A percentile compares a stretch with the other conserved stretches of the same genome.
phyloP scores from a whole-genome alignment of 306 rosid genomes.

The Pachyrhizus erosus region DNA sequence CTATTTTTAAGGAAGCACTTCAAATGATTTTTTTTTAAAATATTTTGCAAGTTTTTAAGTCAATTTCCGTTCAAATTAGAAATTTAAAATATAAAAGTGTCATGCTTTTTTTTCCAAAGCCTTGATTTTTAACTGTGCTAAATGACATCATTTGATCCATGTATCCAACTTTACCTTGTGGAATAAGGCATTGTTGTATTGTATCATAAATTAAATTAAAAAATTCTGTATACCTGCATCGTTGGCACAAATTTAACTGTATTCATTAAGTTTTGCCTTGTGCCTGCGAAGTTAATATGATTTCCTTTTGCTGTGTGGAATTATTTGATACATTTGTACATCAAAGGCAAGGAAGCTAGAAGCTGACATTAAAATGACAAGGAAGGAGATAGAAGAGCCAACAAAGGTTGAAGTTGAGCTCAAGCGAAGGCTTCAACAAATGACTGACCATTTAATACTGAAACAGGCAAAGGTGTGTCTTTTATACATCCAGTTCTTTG shows the following conservation, averaged over 20 bases:
- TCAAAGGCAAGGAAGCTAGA: conserved; percentile 78
- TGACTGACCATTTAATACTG: conserved; percentile 98
- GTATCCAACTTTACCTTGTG: too few relatives aligned
- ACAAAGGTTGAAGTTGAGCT: conserved; percentile 90
- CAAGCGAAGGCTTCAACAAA: conserved; percentile 84
- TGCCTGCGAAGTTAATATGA: conserved; percentile 6
- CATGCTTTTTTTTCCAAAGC: background rate
- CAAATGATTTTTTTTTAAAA: background rate
- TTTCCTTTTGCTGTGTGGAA: background rate
- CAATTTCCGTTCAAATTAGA: conserved; percentile 3
- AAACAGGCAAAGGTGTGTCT: conserved; percentile 88
- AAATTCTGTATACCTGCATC: background rate
- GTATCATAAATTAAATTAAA: conserved; percentile 15
- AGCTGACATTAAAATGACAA: conserved; percentile 75
- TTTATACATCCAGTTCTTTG: conserved; percentile 29
- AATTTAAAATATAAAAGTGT: background rate
- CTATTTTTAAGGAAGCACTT: background rate
- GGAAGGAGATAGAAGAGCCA: conserved; percentile 92
- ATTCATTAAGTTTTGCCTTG: conserved; percentile 6
- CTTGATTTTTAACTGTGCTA: too few relatives aligned
- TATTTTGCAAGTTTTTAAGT: background rate
- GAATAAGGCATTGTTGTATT: too few relatives aligned
- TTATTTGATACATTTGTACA: conserved; percentile 31
- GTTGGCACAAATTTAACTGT: background rate
- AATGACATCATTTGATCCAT: too few relatives aligned